Percentiles rank a stretch among this genome's conserved stretches.
These are phyloP conservation scores for Stephania yunnanensis DNA, from an alignment of 164 flowering plant genomes.

Conservation along the genomic window DNA sequence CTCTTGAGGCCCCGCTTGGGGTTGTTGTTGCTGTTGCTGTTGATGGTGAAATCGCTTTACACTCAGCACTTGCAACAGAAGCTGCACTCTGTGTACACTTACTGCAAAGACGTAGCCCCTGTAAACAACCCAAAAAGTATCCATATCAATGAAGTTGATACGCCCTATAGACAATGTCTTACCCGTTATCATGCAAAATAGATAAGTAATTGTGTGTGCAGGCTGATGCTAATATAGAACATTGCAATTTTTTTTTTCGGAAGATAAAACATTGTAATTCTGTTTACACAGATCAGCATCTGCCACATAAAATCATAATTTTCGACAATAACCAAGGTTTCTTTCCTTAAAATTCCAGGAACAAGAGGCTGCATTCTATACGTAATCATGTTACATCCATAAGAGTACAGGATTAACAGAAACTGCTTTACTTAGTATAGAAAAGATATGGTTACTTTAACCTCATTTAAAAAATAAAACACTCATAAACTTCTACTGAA, in stretches of 20 bases:
- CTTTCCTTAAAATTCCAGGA: neutral
- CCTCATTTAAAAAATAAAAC: neutral
- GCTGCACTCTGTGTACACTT: conserved; percentile 96
- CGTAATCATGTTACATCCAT: neutral
- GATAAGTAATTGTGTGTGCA: neutral
- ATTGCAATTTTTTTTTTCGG: neutral
- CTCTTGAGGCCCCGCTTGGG: conserved; percentile 50
- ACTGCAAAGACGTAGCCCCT: conserved; percentile 99
- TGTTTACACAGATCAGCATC: neutral
- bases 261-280: neutral
- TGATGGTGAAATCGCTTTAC: conserved; percentile 91
- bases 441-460: neutral
- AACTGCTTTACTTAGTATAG: neutral
- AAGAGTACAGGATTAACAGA: neutral
- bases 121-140: conserved; percentile 11
- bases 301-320: neutral
- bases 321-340: neutral
- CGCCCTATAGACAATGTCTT: neutral
- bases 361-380: neutral
- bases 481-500: neutral
- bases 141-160: neutral
- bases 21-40: conserved; percentile 75
- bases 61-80: conserved; percentile 90
- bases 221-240: neutral
- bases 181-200: neutral